phyloP scores from a whole-genome alignment of 1,139 yeast species.

The Yamadazyma dendronema region DNA sequence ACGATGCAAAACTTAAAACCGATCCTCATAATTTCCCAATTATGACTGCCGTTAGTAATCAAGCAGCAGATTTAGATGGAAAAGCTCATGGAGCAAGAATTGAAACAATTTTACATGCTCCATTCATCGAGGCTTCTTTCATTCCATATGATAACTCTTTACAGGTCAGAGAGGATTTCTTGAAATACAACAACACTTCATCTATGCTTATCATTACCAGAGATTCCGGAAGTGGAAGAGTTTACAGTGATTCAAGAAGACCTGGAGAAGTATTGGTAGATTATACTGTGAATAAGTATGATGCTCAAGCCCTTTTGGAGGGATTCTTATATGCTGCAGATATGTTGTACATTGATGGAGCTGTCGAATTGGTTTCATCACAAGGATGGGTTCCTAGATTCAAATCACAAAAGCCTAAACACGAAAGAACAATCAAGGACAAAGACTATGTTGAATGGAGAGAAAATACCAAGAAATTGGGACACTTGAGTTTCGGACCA shows the following conservation, averaged over 20 bases:
- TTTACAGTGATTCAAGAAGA: constrained; percentile 31
- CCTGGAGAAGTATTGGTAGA: constrained; percentile 41
- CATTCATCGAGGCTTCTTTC: constrained; percentile 37
- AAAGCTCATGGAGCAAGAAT: constrained; percentile 57
- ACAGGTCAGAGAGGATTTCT: constrained; percentile 30
- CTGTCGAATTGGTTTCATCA: constrained; percentile 43
- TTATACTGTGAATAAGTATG: constrained; percentile 43
- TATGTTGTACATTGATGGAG: constrained; percentile 52
- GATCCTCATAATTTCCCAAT: constrained; percentile 45
- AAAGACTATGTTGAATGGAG: constrained; percentile 50
- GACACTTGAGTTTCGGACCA: constrained; percentile 29
- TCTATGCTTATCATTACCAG: constrained; percentile 50
- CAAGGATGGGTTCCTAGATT: constrained; percentile 40
- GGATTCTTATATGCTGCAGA: constrained; percentile 47
- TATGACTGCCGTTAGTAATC: constrained; percentile 51
- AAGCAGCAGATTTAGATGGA: constrained; percentile 54
- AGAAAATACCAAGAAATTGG: constrained; percentile 23
- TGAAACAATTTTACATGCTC: constrained; percentile 51
- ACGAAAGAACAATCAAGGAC: constrained; percentile 42
- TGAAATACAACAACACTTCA: constrained; percentile 40
- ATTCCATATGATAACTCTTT: constrained; percentile 46
- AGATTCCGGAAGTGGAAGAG: constrained; percentile 45
- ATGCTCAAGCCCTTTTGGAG: constrained; percentile 39
- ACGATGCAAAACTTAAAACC: constrained; percentile 31
- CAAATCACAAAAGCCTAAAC: constrained; percentile 37